A percentile compares a stretch with the other conserved stretches of the same genome.
phyloP scores from a whole-genome alignment of 1,284 basidiomycete species.

The Naganishia sp. region DNA sequence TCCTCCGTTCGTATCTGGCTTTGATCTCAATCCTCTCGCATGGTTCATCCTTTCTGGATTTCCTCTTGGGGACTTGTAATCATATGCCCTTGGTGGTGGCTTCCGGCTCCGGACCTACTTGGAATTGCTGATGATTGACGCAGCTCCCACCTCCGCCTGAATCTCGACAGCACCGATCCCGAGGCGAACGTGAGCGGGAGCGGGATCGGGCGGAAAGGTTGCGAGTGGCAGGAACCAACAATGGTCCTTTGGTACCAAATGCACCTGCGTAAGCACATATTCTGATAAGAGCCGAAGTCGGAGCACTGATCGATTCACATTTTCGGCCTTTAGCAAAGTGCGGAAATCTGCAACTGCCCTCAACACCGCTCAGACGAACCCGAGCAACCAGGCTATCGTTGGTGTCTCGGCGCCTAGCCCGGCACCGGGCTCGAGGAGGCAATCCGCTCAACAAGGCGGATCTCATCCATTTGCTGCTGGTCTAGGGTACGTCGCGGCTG shows the following conservation, averaged over 20 bases:
- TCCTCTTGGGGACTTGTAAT: not conserved
- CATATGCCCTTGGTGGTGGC: slow-evolving; percentile 16
- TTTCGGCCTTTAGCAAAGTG: slow-evolving; percentile 33
- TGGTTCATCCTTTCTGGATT: slow-evolving; percentile 8
- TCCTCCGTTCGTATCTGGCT: not conserved
- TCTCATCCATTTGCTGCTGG: slow-evolving; percentile 51
- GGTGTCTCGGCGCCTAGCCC: slow-evolving; percentile 50
- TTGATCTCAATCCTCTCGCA: not conserved
- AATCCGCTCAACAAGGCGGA: slow-evolving; percentile 45
- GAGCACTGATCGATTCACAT: not conserved
- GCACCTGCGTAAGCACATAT: slow-evolving; percentile 45
- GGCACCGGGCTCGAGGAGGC: slow-evolving; percentile 47
- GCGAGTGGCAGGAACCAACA: slow-evolving; percentile 47
- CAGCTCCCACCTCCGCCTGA: slow-evolving; percentile 37
- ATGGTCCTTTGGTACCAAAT: slow-evolving; percentile 32
- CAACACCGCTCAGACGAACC: slow-evolving; percentile 46
- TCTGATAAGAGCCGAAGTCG: not conserved
- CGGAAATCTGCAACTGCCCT: slow-evolving; percentile 45
- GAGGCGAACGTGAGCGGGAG: slow-evolving; percentile 52
- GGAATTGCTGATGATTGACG: slow-evolving; percentile 34
- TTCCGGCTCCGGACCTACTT: slow-evolving; percentile 13
- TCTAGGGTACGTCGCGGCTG: slow-evolving; percentile 34
- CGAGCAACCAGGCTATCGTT: slow-evolving; percentile 53
- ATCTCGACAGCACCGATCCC: slow-evolving; percentile 49
- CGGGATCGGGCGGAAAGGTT: slow-evolving; percentile 55